Evolutionary conservation across 2,329 filamentous ascomycete species (phyloP), one percentile per base, ranked within the genome.

Genomic region (Trichophaea hybrida): DNA sequence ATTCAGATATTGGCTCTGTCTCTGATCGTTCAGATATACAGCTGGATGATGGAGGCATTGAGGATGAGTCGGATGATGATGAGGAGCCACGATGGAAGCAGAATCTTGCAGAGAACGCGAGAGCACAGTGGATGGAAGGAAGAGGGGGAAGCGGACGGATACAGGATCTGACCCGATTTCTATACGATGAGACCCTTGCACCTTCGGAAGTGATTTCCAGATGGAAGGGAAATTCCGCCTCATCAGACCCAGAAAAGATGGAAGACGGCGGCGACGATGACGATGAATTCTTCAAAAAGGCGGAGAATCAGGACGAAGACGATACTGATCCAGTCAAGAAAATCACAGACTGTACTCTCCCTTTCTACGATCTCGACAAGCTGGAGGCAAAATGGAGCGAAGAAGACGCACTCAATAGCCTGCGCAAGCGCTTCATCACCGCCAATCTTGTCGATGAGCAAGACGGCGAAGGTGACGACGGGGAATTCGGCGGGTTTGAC

Each of bases 1-100:
- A 98, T 72, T 98, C 93, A 0, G 94, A 98, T 70, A 78, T 98
- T 4, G 93, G 93, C 5, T 95, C 91, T 2, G 73, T 96, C 64
- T 94, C 88, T 6, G 74, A 75, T 5, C 78, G 79, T 1, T 75
- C 75, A 1, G 72, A 72, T 0, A 55, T 63, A 10, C 63, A 64
- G 10, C 61, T 68, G 7, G 69, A 69, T 56, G 67, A 70, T 31
- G 68, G 69, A 1, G 79, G 81, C 6, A 78, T 80, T 17, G 76
- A 78, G 60, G 76, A 78, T 4, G 72, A 73, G 0, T 75, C 73
- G 3, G 75, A 74, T 8, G 79, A 80, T 44, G 75, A 75, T 15
- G 75, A 76, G 13, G 73, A 75, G 6, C 68, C 87, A 24, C 79
- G 82, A 49, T 98, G 94, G 94, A 98, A 98, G 72, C 81, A 86